Percentiles rank a stretch among this genome's conserved stretches.
Evolutionary conservation across 139 green algal genomes (phyloP).

Genomic region (Asterochloris erici): DNA sequence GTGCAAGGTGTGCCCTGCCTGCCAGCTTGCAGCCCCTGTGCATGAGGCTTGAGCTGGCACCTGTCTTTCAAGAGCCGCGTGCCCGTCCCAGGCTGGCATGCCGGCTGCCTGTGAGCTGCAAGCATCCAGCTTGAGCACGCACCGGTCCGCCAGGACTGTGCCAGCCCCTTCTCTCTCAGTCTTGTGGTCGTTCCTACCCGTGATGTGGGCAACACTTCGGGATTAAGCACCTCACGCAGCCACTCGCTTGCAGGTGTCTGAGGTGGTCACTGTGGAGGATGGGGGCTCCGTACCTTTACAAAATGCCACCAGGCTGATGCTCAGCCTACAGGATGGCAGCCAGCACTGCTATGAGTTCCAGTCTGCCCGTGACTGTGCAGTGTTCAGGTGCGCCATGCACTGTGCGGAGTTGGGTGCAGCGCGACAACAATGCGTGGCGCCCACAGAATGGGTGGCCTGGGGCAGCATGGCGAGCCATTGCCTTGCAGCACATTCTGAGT

Average conservation of each 20-base stretch:
- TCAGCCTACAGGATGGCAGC: conserved; percentile 1
- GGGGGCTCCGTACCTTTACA: not conserved
- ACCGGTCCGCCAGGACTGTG: not conserved
- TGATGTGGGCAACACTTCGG: not conserved
- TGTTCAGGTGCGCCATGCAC: conserved; percentile 10
- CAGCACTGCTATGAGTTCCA: conserved; percentile 9
- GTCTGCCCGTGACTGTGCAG: not conserved
- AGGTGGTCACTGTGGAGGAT: conserved; percentile 9
- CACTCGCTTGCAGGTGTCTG: conserved; percentile 5
- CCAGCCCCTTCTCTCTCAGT: not conserved
- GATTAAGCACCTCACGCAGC: not conserved
- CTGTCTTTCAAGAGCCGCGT: not conserved
- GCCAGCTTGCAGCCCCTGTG: not conserved
- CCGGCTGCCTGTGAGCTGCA: not conserved
- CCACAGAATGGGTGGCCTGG: not conserved
- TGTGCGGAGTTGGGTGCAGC: not conserved
- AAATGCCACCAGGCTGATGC: not conserved
- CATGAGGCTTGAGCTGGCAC: not conserved
- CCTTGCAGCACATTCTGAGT: not conserved
- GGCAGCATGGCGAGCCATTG: not conserved
- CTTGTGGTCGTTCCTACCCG: not conserved
- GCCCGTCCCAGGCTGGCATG: not conserved
- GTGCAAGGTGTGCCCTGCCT: not conserved
- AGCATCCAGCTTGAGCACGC: not conserved
- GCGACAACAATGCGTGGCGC: not conserved